Evolutionary conservation across 768 basidiomycete species (phyloP), one percentile per base, ranked within the genome.

Genomic region (Russula ochroleuca): DNA sequence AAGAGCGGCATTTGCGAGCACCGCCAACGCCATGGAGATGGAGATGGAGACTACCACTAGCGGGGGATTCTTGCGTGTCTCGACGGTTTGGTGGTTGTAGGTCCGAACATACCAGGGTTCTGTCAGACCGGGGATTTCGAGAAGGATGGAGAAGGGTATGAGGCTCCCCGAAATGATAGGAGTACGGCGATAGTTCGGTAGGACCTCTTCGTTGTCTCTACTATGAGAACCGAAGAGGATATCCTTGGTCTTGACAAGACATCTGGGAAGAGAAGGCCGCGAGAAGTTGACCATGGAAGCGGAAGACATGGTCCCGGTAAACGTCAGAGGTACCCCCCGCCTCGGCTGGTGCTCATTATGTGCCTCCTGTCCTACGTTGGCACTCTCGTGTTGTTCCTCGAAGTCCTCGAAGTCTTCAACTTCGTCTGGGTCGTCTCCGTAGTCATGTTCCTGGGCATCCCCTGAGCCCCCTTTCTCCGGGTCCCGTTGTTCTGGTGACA

Each of bases 121-220:
- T 1, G 89, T 92, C 13, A 92, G 74, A 17, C 87, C 87, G 0
- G 92, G 92, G 33, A 94, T 89, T 69, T 88, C 87, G 35, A 93
- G 78, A n/a, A 94, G 78, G 54, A 92, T 88, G 19, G 86, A 82
- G 69, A 94, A 90, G 0, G 89, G 87, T 41, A 89, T 83, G 64
- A 85, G 72, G 45, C 87, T 77, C 21, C 86, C 87, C 15, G 88
- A 84, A 10, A 90, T 61, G 47, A 90, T 85, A 0, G 88, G 88
- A 5, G 83, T 74, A 57, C 76, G 76, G 19, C 90, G 84, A 70
- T 86, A 87, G 57, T 82, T 81, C 25, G 86, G 85, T 35, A 81
- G 70, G 61, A 70, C 61, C 1, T 21, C 1, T 38, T 72, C 73
- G 0, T 74, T 65, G 41, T 71, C 14, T 37, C 48, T 57, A 10